phyloP scores from a whole-genome alignment of 2,329 filamentous ascomycete species.

The Emericellopsis cladophorae region DNA sequence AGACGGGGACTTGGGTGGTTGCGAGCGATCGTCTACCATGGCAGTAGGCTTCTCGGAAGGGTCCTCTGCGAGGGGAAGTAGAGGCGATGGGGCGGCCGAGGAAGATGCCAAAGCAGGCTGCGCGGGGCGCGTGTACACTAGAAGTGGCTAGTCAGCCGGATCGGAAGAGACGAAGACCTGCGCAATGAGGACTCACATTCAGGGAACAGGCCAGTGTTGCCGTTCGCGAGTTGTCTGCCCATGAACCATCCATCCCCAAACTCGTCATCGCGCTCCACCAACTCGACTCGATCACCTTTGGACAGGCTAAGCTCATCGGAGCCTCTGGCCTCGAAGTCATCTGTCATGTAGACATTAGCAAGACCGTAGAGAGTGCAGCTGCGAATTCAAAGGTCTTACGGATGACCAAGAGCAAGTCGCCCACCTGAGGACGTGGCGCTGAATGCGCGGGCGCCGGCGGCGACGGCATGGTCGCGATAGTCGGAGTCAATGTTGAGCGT shows the following conservation, averaged over 20 bases:
- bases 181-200: constrained; percentile 46
- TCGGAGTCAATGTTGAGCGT: constrained; percentile 6
- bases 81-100: background rate
- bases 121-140: constrained; percentile 49
- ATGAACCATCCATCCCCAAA: constrained; percentile 83
- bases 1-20: constrained; percentile 14
- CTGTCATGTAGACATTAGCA: constrained; percentile 28
- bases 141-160: constrained; percentile 2
- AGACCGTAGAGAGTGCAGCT: background rate
- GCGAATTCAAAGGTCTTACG: constrained; percentile 30
- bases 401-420: constrained; percentile 58
- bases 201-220: constrained; percentile 67
- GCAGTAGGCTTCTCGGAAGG: background rate
- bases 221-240: constrained; percentile 60
- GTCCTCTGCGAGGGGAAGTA: constrained; percentile 1
- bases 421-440: constrained; percentile 41
- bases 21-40: background rate
- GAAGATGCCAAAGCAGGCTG: constrained; percentile 5
- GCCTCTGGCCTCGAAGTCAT: constrained; percentile 86
- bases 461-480: constrained; percentile 23
- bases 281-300: constrained; percentile 73
- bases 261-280: constrained; percentile 77
- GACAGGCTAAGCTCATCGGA: constrained; percentile 82
- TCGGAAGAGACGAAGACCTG: constrained; percentile 2
- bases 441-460: constrained; percentile 22